Evolutionary conservation across 805 yeast species (phyloP).

Genomic region (Starmerella apicola): DNA sequence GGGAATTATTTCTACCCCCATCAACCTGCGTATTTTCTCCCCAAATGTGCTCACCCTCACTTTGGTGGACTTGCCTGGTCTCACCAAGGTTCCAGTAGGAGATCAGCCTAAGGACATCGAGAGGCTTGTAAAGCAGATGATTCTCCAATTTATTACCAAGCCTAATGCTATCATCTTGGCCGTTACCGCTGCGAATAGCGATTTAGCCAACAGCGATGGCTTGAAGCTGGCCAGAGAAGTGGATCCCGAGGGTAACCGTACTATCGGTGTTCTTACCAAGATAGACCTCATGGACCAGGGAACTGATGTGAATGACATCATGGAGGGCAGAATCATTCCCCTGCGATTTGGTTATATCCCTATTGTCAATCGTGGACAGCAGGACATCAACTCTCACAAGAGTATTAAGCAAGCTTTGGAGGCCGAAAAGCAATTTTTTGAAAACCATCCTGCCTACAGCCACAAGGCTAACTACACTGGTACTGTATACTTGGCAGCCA

Average conservation of each 20-base stretch:
- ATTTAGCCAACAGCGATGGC: constrained; percentile 94
- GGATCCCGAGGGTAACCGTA: constrained; percentile 89
- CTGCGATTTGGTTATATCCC: constrained; percentile 93
- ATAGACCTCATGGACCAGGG: constrained; percentile 97
- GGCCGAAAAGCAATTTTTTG: constrained; percentile 74
- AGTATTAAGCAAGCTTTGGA: constrained; percentile 77
- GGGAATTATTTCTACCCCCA: constrained; percentile 87
- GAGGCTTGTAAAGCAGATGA: constrained; percentile 81
- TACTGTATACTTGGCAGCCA: constrained; percentile 89
- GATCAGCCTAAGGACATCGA: constrained; percentile 98
- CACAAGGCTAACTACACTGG: constrained; percentile 93
- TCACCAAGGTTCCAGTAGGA: constrained; percentile 97
- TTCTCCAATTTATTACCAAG: constrained; percentile 82
- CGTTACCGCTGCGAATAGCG: constrained; percentile 93
- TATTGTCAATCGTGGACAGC: constrained; percentile 93
- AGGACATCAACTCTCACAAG: constrained; percentile 78
- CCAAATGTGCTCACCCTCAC: constrained; percentile 93
- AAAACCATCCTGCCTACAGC: constrained; percentile 74
- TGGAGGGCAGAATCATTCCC: constrained; percentile 92
- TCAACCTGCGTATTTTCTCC: constrained; percentile 83
- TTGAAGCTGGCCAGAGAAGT: constrained; percentile 93
- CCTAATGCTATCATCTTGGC: constrained; percentile 93
- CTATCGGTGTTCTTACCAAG: constrained; percentile 93
- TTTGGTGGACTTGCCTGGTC: constrained; percentile 91
- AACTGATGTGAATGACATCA: constrained; percentile 88